Conservation (phyloP, 345 rosid species). For the Pistacia integerrima region DNA sequence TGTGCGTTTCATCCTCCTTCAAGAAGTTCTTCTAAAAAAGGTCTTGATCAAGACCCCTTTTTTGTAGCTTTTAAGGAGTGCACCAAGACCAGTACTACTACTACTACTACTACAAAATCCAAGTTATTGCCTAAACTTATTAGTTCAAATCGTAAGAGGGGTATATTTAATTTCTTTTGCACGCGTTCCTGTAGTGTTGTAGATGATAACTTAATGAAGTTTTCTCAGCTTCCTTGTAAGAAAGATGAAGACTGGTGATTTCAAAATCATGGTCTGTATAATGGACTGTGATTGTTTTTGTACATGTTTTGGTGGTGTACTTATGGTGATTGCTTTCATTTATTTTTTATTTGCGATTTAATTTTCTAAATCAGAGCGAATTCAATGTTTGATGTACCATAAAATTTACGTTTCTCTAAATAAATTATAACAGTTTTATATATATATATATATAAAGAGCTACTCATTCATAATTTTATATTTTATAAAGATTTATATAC, state of each 20-base stretch:
- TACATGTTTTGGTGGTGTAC: too few species aligned
- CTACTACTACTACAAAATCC: not conserved
- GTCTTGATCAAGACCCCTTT: conserved; percentile 17
- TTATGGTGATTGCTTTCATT: too few species aligned
- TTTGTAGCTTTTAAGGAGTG: conserved; percentile 24
- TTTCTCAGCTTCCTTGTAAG: not conserved
- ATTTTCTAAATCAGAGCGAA: too few species aligned
- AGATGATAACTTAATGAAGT: conserved; percentile 1
- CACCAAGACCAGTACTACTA: not conserved
- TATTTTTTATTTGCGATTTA: too few species aligned
- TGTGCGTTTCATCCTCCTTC: conserved; percentile 16
- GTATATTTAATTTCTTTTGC: conserved; percentile 15
- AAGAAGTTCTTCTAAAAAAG: conserved; percentile 8
- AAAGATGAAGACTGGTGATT: not conserved
- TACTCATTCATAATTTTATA: too few species aligned
- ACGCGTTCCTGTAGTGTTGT: conserved; percentile 15
- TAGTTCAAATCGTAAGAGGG: not conserved
- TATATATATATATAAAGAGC: too few species aligned
- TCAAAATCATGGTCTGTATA: not conserved
- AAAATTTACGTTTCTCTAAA: too few species aligned
- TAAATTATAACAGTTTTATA: too few species aligned
- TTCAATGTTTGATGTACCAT: too few species aligned
- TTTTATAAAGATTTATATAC: too few species aligned
- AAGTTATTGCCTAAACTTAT: not conserved
- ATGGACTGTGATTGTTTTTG: too few species aligned